These are phyloP conservation scores for Myrica gale DNA, from an alignment of 306 rosid species.

Conservation along the genomic window DNA sequence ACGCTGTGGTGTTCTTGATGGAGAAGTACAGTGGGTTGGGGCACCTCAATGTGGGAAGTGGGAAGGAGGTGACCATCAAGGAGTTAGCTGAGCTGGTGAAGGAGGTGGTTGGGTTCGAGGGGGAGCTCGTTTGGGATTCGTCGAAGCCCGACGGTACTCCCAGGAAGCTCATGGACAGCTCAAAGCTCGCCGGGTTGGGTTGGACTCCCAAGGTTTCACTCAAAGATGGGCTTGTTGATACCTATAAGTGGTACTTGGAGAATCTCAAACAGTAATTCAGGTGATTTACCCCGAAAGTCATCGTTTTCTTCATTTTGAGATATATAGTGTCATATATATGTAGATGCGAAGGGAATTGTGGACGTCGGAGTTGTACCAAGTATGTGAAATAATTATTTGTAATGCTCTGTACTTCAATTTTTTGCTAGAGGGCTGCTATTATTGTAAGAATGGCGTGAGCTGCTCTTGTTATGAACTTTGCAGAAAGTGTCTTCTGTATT, in stretches of 20 bases:
- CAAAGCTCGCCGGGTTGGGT: conserved; percentile 69
- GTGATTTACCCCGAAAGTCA: conserved; percentile 30
- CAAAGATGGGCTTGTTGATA: conserved; percentile 83
- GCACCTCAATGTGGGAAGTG: conserved; percentile 91
- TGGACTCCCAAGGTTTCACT: conserved; percentile 87
- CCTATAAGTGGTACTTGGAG: conserved; percentile 87
- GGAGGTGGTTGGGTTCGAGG: conserved; percentile 89
- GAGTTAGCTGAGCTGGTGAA: conserved; percentile 83
- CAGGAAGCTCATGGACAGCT: conserved; percentile 92
- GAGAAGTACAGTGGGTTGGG: conserved; percentile 68
- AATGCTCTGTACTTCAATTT: not conserved
- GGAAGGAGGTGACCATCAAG: conserved; percentile 82
- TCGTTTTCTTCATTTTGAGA: conserved; percentile 17
- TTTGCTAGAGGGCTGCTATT: not conserved
- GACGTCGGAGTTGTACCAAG: conserved; percentile 34
- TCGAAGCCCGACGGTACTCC: conserved; percentile 97
- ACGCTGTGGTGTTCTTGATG: conserved; percentile 74
- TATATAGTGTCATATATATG: not conserved
- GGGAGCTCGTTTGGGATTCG: conserved; percentile 84
- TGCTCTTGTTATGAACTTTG: not conserved
- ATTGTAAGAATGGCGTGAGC: not conserved
- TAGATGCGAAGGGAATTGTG: conserved; percentile 11
- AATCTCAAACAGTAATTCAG: conserved; percentile 54
- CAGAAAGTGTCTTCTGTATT: too few relatives aligned
- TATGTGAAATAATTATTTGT: conserved; percentile 33